Evolutionary conservation across 768 basidiomycete species (phyloP), one percentile per base, ranked within the genome.

Genomic region (Stropharia rugosoannulata): DNA sequence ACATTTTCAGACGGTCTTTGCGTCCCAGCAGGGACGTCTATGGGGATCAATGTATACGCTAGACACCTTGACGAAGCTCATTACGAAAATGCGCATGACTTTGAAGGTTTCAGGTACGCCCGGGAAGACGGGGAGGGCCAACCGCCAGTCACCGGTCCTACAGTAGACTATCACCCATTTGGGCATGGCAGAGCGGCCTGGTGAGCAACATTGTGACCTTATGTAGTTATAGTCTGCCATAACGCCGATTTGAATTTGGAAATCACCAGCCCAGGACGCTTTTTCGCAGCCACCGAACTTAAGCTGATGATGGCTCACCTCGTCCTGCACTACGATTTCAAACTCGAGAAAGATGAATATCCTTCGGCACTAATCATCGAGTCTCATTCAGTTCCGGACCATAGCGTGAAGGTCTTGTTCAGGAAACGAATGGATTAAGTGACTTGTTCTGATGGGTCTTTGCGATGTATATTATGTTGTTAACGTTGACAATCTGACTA

Each of bases 271-370:
- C 73, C 75, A 3, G 73, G 78, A n/a, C 70, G 79, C 0, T 79
- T 77, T 62, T 78, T 81, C 55, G 77, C 75, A 4, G 69, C 75
- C 0, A 64, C 57, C 3, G 74, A 75, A 55, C 45, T 81, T 22
- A 81, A 82, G 58, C 55, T 70, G 1, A 74, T 81, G 69, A 55
- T 83, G 45, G 77, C 80, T 0, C 70, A 79, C 37, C 59, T 77
- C 25, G 56, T 83, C 13, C 37, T 65, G 50, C 67, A 70, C 46
- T 78, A 74, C 56, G 77, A 77, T 60, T 58, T 81, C 50, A 77
- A 74, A 53, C 59, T 73, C 46, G 68, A 68, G 43, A 43, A 60
- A 8, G 67, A 64, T 9, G 64, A 64, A 39, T 54, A 54, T 47
- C 52, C 52, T 2, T 8, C 29, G 4, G 36, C 37, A 37, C 8